These are phyloP conservation scores for Hypoxylon sp. DNA, from an alignment of 2,329 filamentous ascomycete genomes.

Conservation along the genomic window DNA sequence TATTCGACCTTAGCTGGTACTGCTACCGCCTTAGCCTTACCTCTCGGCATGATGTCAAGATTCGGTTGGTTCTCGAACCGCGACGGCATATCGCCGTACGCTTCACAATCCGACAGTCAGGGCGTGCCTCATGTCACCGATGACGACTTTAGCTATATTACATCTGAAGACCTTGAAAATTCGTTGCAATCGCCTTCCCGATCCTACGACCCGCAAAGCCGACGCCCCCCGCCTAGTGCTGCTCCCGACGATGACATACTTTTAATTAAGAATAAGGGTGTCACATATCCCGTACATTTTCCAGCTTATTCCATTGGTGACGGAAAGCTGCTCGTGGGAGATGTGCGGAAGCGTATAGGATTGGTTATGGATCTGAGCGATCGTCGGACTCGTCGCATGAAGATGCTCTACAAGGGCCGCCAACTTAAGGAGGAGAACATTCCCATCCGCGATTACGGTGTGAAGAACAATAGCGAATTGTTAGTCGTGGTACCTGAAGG, in stretches of 20 bases:
- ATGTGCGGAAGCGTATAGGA: constrained; percentile 77
- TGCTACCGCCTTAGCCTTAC: constrained; percentile 64
- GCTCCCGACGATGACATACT: constrained; percentile 77
- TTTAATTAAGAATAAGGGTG: constrained; percentile 76
- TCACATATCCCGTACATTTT: constrained; percentile 78
- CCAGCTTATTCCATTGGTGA: constrained; percentile 82
- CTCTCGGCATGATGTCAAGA: constrained; percentile 71
- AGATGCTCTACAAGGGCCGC: constrained; percentile 80
- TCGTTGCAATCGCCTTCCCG: constrained; percentile 55
- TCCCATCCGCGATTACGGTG: constrained; percentile 70
- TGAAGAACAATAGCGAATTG: constrained; percentile 75
- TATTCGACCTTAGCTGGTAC: constrained; percentile 67
- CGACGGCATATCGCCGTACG: constrained; percentile 66
- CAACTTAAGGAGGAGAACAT: constrained; percentile 75
- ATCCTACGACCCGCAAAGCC: constrained; percentile 59
- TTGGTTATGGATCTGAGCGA: constrained; percentile 75
- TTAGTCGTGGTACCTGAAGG: constrained; percentile 70
- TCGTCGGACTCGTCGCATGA: constrained; percentile 67
- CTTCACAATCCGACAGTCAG: constrained; percentile 60
- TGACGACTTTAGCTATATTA: constrained; percentile 86
- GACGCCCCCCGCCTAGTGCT: constrained; percentile 53
- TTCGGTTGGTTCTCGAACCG: constrained; percentile 65
- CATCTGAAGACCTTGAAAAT: constrained; percentile 77
- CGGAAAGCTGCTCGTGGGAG: constrained; percentile 76
- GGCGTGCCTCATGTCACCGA: constrained; percentile 76